phyloP scores from a whole-genome alignment of 108 stramenopile species.

The Cyclotella atomus region DNA sequence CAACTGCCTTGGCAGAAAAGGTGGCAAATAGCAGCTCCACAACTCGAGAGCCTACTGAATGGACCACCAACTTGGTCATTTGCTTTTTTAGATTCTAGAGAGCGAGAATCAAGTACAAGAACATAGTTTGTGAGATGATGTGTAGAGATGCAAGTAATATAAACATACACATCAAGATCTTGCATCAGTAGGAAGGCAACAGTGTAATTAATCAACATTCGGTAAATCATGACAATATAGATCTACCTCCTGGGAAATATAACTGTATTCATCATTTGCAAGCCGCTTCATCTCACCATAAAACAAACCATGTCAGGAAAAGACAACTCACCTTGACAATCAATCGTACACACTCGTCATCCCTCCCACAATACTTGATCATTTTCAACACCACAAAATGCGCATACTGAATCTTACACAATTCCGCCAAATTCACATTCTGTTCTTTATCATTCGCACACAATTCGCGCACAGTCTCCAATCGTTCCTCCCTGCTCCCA shows the following conservation, averaged over 20 bases:
- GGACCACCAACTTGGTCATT: slow-evolving; percentile 85
- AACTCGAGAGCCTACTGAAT: slow-evolving; percentile 87
- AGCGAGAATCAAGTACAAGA: too few species aligned
- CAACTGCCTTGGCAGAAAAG: slow-evolving; percentile 69
- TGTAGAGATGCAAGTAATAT: not conserved
- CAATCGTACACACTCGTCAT: slow-evolving; percentile 61
- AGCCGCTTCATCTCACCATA: not conserved
- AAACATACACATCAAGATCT: not conserved
- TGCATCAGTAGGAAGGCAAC: slow-evolving; percentile 21
- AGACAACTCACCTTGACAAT: slow-evolving; percentile 83
- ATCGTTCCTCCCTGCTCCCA: slow-evolving; percentile 66
- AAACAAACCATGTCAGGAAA: too few species aligned
- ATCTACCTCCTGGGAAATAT: slow-evolving; percentile 6
- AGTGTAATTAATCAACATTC: slow-evolving; percentile 16
- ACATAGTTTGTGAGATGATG: too few species aligned
- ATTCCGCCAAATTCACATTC: slow-evolving; percentile 61
- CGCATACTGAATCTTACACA: slow-evolving; percentile 91
- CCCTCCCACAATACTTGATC: slow-evolving; percentile 82
- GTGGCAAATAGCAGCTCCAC: slow-evolving; percentile 81
- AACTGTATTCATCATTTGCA: slow-evolving; percentile 19
- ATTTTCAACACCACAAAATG: slow-evolving; percentile 91
- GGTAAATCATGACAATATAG: slow-evolving; percentile 8
- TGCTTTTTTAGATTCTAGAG: slow-evolving; percentile 78
- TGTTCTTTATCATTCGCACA: slow-evolving; percentile 37
- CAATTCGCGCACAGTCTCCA: slow-evolving; percentile 65